Evolutionary conservation across 148 eudicot genomes (phyloP).

Genomic region (Amaranthus palmeri): DNA sequence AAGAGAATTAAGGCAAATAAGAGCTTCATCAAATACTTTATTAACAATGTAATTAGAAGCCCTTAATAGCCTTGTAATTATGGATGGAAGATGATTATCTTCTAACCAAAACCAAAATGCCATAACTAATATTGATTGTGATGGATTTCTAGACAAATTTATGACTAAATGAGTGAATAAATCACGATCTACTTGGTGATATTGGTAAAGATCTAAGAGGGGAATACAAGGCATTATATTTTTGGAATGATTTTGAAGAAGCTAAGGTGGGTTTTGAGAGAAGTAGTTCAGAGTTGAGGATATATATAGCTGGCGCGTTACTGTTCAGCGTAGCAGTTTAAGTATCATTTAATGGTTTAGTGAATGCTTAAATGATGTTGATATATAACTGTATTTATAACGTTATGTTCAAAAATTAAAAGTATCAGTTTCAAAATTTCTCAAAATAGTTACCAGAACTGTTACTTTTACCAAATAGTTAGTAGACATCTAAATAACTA

Average conservation of each 20-base stretch:
- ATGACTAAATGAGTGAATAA: constrained; percentile 7
- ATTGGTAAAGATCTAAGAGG: constrained; percentile 14
- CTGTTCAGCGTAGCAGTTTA: no score
- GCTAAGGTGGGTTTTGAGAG: neutral
- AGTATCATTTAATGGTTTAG: no score
- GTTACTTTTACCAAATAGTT: no score
- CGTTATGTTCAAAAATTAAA: no score
- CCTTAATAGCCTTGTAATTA: constrained; percentile 2
- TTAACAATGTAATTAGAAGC: constrained; percentile 11
- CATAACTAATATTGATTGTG: constrained; percentile 5
- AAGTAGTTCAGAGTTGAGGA: neutral
- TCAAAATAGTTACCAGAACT: no score
- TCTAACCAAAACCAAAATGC: constrained; percentile 31
- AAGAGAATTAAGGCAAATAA: constrained; percentile 22
- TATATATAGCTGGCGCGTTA: no score
- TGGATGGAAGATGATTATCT: constrained; percentile 9
- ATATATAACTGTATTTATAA: no score
- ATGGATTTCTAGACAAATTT: constrained; percentile 8
- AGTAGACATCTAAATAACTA: no score
- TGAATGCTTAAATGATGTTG: no score
- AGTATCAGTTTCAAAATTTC: no score
- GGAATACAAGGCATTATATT: constrained; percentile 14
- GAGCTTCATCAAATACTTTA: constrained; percentile 16
- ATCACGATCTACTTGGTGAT: constrained; percentile 14
- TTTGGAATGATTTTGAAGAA: neutral